These are phyloP conservation scores for Gliomastix tumulicola DNA, from an alignment of 2,329 filamentous ascomycete species.

Conservation along the genomic window DNA sequence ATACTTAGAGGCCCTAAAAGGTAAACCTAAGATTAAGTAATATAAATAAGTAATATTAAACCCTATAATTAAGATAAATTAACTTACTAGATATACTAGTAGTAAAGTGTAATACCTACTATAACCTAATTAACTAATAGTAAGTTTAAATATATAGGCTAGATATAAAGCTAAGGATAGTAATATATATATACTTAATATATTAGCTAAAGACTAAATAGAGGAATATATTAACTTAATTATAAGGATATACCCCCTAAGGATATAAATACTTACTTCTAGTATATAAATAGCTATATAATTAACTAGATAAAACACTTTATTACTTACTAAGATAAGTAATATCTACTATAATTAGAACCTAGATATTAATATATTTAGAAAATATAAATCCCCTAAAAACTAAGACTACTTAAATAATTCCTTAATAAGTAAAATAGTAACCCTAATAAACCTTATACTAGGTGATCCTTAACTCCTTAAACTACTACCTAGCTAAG, in stretches of 20 bases:
- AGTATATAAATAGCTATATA: too few relatives aligned
- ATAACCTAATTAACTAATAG: constrained; percentile 1
- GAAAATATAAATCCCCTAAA: too few relatives aligned
- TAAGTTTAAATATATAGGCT: background rate
- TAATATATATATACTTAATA: background rate
- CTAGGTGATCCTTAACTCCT: too few relatives aligned
- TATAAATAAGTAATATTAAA: constrained; percentile 5
- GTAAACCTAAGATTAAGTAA: background rate
- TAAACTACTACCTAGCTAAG: too few relatives aligned
- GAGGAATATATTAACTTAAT: background rate
- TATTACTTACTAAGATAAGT: too few relatives aligned
- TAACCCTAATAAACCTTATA: too few relatives aligned
- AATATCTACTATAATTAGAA: too few relatives aligned
- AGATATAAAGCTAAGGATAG: constrained; percentile 1
- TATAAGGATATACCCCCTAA: background rate
- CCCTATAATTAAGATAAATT: constrained; percentile 8
- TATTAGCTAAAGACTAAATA: too few relatives aligned
- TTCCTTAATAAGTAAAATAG: too few relatives aligned
- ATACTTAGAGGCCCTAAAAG: background rate
- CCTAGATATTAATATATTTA: too few relatives aligned
- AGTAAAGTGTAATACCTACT: constrained; percentile 1
- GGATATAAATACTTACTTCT: background rate
- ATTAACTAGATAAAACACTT: too few relatives aligned
- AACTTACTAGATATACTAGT: constrained; percentile 4
- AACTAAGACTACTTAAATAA: too few relatives aligned